These are phyloP conservation scores for Paraconiothyrium brasiliense DNA, from an alignment of 2,329 filamentous ascomycete species.

Conservation along the genomic window DNA sequence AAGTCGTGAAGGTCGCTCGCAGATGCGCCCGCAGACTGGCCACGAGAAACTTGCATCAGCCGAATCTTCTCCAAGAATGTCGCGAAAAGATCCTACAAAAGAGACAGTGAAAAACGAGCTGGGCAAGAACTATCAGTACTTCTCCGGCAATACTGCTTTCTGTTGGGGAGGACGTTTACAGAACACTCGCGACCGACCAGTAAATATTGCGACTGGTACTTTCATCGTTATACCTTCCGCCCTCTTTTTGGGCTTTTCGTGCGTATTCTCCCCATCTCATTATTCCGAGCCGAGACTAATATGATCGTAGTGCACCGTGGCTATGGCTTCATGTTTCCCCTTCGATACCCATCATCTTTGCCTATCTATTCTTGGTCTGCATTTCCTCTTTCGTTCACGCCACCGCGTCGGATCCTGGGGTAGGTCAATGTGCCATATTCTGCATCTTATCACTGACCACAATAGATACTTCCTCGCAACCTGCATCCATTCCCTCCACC, in stretches of 20 bases:
- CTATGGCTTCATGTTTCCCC: constrained; percentile 87
- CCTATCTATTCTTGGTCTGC: constrained; percentile 89
- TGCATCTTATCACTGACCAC: constrained; percentile 26
- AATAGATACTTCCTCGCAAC: constrained; percentile 88
- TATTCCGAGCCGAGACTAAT: constrained; percentile 23
- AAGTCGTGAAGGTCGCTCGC: constrained; percentile 61
- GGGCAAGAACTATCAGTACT: constrained; percentile 88
- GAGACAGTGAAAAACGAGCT: constrained; percentile 54
- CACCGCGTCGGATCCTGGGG: constrained; percentile 89
- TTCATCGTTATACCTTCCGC: constrained; percentile 80
- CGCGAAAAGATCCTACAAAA: constrained; percentile 53
- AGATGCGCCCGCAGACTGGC: constrained; percentile 62
- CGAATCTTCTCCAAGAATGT: constrained; percentile 75
- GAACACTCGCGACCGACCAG: constrained; percentile 85
- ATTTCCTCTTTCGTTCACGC: constrained; percentile 95
- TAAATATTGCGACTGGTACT: constrained; percentile 87
- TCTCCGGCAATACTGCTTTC: constrained; percentile 91
- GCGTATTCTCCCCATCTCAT: constrained; percentile 40
- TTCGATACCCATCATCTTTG: constrained; percentile 87
- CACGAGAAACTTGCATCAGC: constrained; percentile 86
- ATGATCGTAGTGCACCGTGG: constrained; percentile 70
- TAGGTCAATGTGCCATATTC: constrained; percentile 60
- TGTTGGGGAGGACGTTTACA: constrained; percentile 86
- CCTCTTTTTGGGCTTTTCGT: constrained; percentile 87
- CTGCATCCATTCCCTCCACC: constrained; percentile 85